A percentile compares a stretch with the other conserved stretches of the same genome.
These are phyloP conservation scores for Talaromyces sp. DNA, from an alignment of 2,329 filamentous ascomycete species.

Conservation along the genomic window DNA sequence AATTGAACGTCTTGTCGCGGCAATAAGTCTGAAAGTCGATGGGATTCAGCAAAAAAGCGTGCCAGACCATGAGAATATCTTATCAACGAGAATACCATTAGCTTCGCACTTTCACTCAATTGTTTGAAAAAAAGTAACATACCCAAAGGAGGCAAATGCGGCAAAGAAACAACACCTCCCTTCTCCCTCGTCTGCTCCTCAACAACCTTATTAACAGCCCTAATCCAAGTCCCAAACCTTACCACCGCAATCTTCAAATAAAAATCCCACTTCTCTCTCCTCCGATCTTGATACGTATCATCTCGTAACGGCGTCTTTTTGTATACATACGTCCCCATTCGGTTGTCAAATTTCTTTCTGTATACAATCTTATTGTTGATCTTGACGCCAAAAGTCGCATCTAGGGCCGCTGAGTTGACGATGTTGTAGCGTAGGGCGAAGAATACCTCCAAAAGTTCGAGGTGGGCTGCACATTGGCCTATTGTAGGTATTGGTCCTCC, in stretches of 20 bases:
- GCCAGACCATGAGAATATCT: conserved; percentile 43
- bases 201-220: conserved; percentile 1
- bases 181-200: background rate
- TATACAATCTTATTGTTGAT: conserved; percentile 3
- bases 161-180: background rate
- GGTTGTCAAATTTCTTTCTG: background rate
- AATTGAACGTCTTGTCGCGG: conserved; percentile 8
- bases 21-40: conserved; percentile 23
- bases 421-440: conserved; percentile 19
- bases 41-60: conserved; percentile 38
- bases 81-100: background rate
- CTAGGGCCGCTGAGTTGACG: conserved; percentile 18
- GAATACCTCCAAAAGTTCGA: conserved; percentile 23
- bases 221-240: conserved; percentile 22
- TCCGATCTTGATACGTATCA: conserved; percentile 15
- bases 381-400: conserved; percentile 19
- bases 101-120: background rate
- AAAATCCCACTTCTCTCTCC: conserved; percentile 22
- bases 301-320: conserved; percentile 13
- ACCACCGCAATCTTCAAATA: conserved; percentile 22
- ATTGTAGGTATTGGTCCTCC: background rate
- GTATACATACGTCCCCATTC: background rate
- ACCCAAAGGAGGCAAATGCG: conserved; percentile 16
- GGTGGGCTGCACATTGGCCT: conserved; percentile 23
- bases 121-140: background rate